phyloP scores from a whole-genome alignment of 192 early-diverging fungal genomes.

The Funneliformis mosseae region DNA sequence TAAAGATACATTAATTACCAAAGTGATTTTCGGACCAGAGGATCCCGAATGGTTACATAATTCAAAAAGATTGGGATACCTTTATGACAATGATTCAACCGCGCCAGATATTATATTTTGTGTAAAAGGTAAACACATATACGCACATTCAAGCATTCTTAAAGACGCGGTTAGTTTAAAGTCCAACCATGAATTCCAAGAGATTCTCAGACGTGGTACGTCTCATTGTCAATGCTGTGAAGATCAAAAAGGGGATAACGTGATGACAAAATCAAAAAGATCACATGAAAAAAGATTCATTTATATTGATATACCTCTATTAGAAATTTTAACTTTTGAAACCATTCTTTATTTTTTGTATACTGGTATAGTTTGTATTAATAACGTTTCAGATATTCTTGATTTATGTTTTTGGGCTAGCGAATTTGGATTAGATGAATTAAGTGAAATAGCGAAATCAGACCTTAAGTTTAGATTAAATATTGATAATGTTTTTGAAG shows the following conservation, averaged over 20 bases:
- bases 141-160: not conserved
- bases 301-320: not conserved
- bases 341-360: not conserved
- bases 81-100: not conserved
- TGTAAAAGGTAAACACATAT: not conserved
- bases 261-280: not conserved
- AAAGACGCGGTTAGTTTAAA: not conserved
- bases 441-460: not conserved
- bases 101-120: not conserved
- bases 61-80: not conserved
- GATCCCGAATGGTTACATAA: not conserved
- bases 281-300: not conserved
- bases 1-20: not conserved
- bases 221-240: not conserved
- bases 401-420: not conserved
- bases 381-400: not conserved
- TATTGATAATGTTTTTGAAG: not conserved
- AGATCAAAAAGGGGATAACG: not conserved
- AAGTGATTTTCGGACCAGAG: not conserved
- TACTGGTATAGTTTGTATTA: not conserved
- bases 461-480: not conserved
- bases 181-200: not conserved
- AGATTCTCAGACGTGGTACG: not conserved
- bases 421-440: not conserved
- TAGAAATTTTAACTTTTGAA: not conserved